phyloP scores from a whole-genome alignment of 2,329 filamentous ascomycete genomes.

The Aspergillus spinulosporus region DNA sequence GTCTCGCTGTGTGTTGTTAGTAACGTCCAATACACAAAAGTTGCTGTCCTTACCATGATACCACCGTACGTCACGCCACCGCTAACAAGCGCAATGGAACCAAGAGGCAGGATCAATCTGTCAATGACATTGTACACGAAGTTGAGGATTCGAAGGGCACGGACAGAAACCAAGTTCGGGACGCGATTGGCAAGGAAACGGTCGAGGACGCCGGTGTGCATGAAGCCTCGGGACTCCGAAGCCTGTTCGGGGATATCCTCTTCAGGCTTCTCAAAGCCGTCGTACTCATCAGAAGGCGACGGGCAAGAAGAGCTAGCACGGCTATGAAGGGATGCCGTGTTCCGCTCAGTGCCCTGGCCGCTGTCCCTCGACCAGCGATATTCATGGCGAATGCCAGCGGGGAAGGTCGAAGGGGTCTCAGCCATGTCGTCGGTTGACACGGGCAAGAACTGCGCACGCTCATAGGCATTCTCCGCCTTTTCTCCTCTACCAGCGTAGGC shows the following conservation, averaged over 20 bases:
- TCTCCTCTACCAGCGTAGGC: constrained; percentile 55
- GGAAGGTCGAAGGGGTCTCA: constrained; percentile 52
- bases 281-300: constrained; percentile 49
- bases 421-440: constrained; percentile 59
- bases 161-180: constrained; percentile 57
- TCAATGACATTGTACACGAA: constrained; percentile 69
- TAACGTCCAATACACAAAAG: neutral
- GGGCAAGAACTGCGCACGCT: constrained; percentile 63
- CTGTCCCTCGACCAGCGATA: constrained; percentile 70
- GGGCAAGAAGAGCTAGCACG: constrained; percentile 62
- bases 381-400: constrained; percentile 35
- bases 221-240: constrained; percentile 38
- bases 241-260: constrained; percentile 46
- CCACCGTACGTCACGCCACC: constrained; percentile 77
- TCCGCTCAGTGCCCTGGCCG: constrained; percentile 71
- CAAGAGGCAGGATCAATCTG: constrained; percentile 73
- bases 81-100: constrained; percentile 69
- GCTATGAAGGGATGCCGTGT: constrained; percentile 66
- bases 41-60: constrained; percentile 68
- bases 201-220: constrained; percentile 50
- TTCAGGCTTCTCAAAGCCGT: constrained; percentile 52
- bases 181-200: constrained; percentile 56
- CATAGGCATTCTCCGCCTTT: constrained; percentile 38
- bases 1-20: constrained; percentile 57
- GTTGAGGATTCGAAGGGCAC: constrained; percentile 59